These are phyloP conservation scores for Chiua sp. DNA, from an alignment of 1,284 basidiomycete genomes.

Conservation along the genomic window DNA sequence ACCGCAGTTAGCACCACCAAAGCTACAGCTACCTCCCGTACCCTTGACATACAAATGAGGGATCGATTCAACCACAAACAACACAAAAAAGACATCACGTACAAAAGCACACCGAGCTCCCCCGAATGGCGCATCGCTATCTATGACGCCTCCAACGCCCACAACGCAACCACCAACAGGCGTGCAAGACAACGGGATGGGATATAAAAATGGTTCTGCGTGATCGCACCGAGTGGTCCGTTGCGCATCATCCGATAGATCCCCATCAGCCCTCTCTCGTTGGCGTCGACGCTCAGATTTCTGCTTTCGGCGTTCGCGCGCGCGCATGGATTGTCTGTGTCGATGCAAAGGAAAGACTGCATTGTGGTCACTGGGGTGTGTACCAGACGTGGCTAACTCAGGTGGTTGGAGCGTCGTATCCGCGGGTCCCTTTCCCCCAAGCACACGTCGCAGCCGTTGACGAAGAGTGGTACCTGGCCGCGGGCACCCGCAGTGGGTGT, in stretches of 20 bases:
- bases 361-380: constrained; percentile 51
- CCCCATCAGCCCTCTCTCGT: not conserved
- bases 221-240: not conserved
- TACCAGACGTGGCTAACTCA: constrained; percentile 38
- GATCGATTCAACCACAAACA: not conserved
- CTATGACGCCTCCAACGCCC: constrained; percentile 19
- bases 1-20: not conserved
- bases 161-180: constrained; percentile 22
- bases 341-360: constrained; percentile 39
- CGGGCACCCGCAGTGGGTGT: constrained; percentile 52
- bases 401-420: constrained; percentile 31
- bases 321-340: constrained; percentile 18
- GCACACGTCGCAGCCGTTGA: constrained; percentile 24
- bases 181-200: constrained; percentile 38
- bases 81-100: constrained; percentile 4
- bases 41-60: not conserved
- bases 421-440: not conserved
- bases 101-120: constrained; percentile 10
- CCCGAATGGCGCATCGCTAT: constrained; percentile 7
- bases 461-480: constrained; percentile 45
- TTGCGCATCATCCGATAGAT: not conserved
- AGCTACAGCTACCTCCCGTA: not conserved
- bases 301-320: constrained; percentile 23
- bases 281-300: constrained; percentile 25
- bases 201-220: constrained; percentile 29